phyloP scores from a whole-genome alignment of 176 grass and related monocot species.

The Oryza longistaminata region DNA sequence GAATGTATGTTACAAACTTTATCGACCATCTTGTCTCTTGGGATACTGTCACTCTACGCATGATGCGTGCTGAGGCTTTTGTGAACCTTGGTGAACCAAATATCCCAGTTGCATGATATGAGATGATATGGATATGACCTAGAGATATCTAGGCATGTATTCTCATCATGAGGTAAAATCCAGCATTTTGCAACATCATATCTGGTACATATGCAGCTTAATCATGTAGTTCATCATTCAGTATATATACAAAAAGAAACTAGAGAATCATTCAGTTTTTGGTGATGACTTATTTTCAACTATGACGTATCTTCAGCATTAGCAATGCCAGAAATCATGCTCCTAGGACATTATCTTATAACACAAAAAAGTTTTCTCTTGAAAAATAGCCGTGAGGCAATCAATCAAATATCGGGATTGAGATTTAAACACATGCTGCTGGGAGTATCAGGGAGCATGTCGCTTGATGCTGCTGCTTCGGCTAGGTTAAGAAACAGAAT shows the following conservation, averaged over 20 bases:
- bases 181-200: background rate
- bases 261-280: background rate
- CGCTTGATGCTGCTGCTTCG: background rate
- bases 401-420: background rate
- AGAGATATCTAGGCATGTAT: background rate
- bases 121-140: constrained; percentile 10
- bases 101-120: constrained; percentile 65
- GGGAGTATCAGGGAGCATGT: background rate
- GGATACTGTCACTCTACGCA: constrained; percentile 73
- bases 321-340: background rate
- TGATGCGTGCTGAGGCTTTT: constrained; percentile 91
- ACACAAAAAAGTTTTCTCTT: background rate
- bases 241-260: constrained; percentile 1
- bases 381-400: constrained; percentile 4
- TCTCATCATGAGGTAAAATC: constrained; percentile 31
- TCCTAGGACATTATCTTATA: background rate
- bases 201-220: constrained; percentile 1
- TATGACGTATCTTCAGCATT: background rate
- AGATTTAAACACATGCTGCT: background rate
- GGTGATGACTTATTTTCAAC: background rate
- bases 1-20: constrained; percentile 70
- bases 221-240: constrained; percentile 1
- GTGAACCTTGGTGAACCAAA: constrained; percentile 94
- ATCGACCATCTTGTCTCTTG: constrained; percentile 86
- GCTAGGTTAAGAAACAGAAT: background rate